These are phyloP conservation scores for Nicotiana sylvestris DNA, from an alignment of 257 asterid genomes.

Conservation along the genomic window DNA sequence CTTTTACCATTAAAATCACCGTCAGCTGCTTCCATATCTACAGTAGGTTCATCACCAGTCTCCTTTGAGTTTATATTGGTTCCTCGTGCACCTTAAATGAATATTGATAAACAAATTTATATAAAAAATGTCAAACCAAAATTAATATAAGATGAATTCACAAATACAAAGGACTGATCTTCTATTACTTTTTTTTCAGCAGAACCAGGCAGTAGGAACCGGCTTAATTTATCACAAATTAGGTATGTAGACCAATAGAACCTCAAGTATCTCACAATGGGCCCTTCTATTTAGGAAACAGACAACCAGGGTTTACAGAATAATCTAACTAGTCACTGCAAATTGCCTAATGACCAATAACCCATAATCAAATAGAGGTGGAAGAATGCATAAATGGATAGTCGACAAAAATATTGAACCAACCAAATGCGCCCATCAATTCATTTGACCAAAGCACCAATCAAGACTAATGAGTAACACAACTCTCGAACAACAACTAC, in stretches of 20 bases:
- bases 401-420: not conserved
- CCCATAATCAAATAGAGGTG: not conserved
- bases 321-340: not conserved
- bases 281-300: not conserved
- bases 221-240: not conserved
- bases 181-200: not conserved
- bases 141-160: not conserved
- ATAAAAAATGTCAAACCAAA: not conserved
- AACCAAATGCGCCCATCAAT: not conserved
- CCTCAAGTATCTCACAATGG: not conserved
- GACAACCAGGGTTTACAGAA: not conserved
- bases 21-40: constrained; percentile 15
- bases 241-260: not conserved
- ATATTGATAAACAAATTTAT: constrained; percentile 1
- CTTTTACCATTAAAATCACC: constrained; percentile 19
- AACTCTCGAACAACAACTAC: not conserved
- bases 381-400: not conserved
- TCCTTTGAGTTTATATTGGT: constrained; percentile 20
- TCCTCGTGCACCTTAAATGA: constrained; percentile 27
- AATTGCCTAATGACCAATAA: not conserved
- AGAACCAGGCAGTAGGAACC: constrained; percentile 3
- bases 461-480: not conserved
- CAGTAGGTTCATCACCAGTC: constrained; percentile 23
- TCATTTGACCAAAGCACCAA: constrained; percentile 2
- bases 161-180: not conserved